These are phyloP conservation scores for Dryadomyces quercus-mongolicae DNA, from an alignment of 2,329 filamentous ascomycete species.

Conservation along the genomic window DNA sequence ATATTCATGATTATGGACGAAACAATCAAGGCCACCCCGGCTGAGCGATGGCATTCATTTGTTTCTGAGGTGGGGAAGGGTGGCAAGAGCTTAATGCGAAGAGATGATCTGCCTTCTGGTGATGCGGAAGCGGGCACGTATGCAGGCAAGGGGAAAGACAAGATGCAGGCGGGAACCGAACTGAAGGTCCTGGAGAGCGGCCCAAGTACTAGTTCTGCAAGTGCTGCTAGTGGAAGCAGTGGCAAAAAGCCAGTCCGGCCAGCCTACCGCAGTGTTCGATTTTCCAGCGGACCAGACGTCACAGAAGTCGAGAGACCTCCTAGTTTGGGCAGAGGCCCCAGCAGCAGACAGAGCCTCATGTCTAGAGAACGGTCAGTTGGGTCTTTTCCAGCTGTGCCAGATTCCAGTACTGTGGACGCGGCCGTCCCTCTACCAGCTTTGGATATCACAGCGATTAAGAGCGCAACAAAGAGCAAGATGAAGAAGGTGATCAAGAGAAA, in stretches of 20 bases:
- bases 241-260: neutral
- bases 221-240: neutral
- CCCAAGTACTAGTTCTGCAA: neutral
- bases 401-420: neutral
- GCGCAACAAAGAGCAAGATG: neutral
- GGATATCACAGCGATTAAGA: neutral
- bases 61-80: neutral
- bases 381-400: neutral
- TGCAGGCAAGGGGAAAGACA: neutral
- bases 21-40: neutral
- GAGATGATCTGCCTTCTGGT: neutral
- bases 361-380: neutral
- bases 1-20: conserved; percentile 29
- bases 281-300: neutral
- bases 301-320: neutral
- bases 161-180: neutral
- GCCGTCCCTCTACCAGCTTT: neutral
- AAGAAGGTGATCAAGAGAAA: neutral
- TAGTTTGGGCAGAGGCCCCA: neutral
- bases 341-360: neutral
- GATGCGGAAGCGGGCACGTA: neutral
- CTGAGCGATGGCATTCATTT: neutral
- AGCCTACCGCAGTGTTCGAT: neutral
- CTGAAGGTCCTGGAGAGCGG: neutral
- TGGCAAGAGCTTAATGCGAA: neutral